Evolutionary conservation across 2,329 filamentous ascomycete species (phyloP).

Genomic region (Lachnellula occidentalis): DNA sequence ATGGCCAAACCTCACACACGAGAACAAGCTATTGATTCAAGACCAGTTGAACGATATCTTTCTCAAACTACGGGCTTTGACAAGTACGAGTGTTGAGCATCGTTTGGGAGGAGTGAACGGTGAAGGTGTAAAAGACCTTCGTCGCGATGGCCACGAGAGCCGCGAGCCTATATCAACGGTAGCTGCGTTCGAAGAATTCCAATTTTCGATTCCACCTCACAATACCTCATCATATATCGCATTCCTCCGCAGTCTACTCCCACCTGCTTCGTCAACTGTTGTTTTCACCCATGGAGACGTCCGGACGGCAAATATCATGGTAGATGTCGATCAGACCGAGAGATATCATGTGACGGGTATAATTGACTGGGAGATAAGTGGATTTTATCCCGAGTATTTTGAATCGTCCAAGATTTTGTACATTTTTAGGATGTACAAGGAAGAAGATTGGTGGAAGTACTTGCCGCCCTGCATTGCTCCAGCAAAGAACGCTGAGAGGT

Average conservation of each 20-base stretch:
- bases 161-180: neutral
- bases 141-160: conserved; percentile 3
- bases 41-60: conserved; percentile 6
- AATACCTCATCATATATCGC: neutral
- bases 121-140: conserved; percentile 8
- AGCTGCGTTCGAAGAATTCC: too few relatives aligned
- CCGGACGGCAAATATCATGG: conserved; percentile 12
- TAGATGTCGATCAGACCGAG: neutral
- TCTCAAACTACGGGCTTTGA: conserved; percentile 6
- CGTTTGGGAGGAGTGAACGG: conserved; percentile 5
- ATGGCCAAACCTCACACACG: conserved; percentile 7
- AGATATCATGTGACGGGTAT: too few relatives aligned
- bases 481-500: too few relatives aligned
- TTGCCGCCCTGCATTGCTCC: too few relatives aligned
- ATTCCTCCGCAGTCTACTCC: conserved; percentile 10
- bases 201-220: too few relatives aligned
- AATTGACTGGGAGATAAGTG: too few relatives aligned
- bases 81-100: neutral
- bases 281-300: conserved; percentile 13
- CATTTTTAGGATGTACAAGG: too few relatives aligned
- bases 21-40: conserved; percentile 11
- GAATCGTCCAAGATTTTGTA: too few relatives aligned
- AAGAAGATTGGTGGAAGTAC: too few relatives aligned
- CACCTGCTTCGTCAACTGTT: neutral
- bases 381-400: too few relatives aligned